Conservation (phyloP, 768 basidiomycete genomes). For the Russula compacta region DNA sequence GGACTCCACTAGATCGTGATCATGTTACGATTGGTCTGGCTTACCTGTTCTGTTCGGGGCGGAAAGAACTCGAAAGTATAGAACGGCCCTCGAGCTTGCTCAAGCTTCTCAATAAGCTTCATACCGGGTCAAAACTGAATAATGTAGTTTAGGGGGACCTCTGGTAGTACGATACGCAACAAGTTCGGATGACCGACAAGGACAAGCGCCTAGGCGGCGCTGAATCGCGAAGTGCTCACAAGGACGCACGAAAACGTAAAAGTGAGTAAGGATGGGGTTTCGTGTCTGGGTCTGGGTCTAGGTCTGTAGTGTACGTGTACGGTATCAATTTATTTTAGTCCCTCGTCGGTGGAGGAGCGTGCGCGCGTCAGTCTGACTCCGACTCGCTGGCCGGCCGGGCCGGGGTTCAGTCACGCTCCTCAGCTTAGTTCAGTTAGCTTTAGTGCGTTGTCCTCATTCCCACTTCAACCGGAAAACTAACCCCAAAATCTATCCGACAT, state of each 20-base stretch:
- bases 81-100: conserved; percentile 39
- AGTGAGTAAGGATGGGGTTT: neutral
- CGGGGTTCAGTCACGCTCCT: neutral
- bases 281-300: neutral
- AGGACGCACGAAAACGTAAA: neutral
- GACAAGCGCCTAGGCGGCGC: neutral
- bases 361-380: too few relatives aligned
- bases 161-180: neutral
- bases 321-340: neutral
- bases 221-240: neutral
- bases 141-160: neutral
- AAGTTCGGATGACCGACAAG: neutral
- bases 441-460: neutral
- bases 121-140: conserved; percentile 29
- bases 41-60: conserved; percentile 82
- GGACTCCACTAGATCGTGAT: conserved; percentile 3
- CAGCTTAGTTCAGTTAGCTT: too few relatives aligned
- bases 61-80: conserved; percentile 98
- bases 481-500: conserved; percentile 22
- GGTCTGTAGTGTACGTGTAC: neutral
- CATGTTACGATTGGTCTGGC: conserved; percentile 9
- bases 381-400: neutral
- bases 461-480: neutral
- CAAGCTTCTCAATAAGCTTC: conserved; percentile 70
- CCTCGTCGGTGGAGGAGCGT: too few relatives aligned